phyloP scores from a whole-genome alignment of 805 yeast genomes.

The Yarrowia keelungensis region DNA sequence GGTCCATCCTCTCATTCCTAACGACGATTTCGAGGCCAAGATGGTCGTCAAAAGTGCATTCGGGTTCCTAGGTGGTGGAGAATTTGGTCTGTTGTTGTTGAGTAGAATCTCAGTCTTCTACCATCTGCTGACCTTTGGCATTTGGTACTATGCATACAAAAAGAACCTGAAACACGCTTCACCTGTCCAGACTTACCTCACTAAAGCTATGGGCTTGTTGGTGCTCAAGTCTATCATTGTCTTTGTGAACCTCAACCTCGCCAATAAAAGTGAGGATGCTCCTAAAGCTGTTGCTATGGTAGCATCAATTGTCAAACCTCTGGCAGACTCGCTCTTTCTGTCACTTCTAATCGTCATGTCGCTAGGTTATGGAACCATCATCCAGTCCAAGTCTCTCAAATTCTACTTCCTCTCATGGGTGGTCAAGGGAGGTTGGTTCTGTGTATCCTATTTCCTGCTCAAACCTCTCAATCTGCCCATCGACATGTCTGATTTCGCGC shows the following conservation, averaged over 20 bases:
- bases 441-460: slow-evolving; percentile 8
- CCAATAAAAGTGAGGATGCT: neutral
- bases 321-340: slow-evolving; percentile 13
- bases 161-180: neutral
- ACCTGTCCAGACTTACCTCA: neutral
- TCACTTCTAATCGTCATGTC: slow-evolving; percentile 22
- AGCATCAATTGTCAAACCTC: neutral
- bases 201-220: slow-evolving; percentile 19
- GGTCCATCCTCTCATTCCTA: neutral
- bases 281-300: neutral
- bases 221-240: slow-evolving; percentile 6
- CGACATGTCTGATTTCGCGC: slow-evolving; percentile 10
- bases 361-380: slow-evolving; percentile 2
- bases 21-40: neutral
- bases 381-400: slow-evolving; percentile 13
- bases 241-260: neutral
- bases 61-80: slow-evolving; percentile 9
- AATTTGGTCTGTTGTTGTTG: neutral
- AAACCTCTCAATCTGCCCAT: slow-evolving; percentile 18
- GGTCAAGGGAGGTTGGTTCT: slow-evolving; percentile 17
- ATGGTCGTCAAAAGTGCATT: slow-evolving; percentile 9
- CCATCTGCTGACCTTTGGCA: neutral
- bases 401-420: slow-evolving; percentile 16
- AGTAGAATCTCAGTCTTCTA: neutral
- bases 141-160: slow-evolving; percentile 15